These are phyloP conservation scores for Suillus discolor DNA, from an alignment of 768 basidiomycete species.

Conservation along the genomic window DNA sequence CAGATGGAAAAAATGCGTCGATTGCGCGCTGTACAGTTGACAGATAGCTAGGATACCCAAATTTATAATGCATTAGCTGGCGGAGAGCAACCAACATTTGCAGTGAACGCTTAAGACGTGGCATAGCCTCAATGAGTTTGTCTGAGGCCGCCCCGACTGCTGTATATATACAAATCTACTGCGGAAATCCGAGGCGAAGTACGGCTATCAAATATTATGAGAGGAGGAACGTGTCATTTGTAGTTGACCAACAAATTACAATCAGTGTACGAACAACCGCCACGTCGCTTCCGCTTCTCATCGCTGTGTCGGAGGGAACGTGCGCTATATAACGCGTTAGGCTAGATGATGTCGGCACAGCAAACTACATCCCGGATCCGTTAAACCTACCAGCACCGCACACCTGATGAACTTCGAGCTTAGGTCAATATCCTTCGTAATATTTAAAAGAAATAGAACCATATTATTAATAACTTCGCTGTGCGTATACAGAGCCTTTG, in stretches of 20 bases:
- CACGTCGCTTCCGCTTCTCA: background rate
- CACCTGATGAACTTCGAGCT: background rate
- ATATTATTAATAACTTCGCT: no score
- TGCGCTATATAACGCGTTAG: no score
- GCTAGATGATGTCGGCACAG: no score
- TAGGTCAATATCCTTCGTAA: background rate
- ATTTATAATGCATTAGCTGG: slow-evolving; percentile 2
- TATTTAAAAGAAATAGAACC: no score
- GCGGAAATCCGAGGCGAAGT: background rate
- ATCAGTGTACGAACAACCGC: background rate
- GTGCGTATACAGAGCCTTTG: no score
- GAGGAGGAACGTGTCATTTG: background rate
- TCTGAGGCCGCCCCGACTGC: background rate
- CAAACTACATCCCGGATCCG: no score
- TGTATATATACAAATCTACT: background rate
- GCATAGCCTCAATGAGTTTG: background rate
- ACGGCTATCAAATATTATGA: background rate
- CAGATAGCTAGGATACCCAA: background rate
- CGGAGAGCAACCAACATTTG: background rate
- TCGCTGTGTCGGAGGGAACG: background rate
- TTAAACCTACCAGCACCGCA: background rate
- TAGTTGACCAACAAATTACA: background rate
- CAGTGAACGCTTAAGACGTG: background rate
- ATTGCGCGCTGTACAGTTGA: background rate
- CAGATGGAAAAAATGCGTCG: background rate